phyloP scores from a whole-genome alignment of 176 grass and related monocot species.

The Secale cereale region DNA sequence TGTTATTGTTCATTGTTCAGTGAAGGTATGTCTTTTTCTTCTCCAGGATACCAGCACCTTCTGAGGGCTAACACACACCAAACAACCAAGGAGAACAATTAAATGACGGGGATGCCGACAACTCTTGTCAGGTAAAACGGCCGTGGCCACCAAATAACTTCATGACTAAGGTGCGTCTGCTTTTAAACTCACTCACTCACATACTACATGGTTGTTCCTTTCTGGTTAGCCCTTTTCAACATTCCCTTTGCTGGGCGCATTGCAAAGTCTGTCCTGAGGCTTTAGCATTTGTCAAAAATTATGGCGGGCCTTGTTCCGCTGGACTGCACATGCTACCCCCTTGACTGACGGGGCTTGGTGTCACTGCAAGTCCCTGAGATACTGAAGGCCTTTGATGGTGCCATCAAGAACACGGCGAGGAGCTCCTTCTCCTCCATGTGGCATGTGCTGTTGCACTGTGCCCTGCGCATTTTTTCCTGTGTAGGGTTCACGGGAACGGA shows the following conservation, averaged over 20 bases:
- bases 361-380: background rate
- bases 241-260: background rate
- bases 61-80: background rate
- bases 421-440: background rate
- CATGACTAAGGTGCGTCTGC: background rate
- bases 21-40: background rate
- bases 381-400: background rate
- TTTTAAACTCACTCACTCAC: background rate
- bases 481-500: background rate
- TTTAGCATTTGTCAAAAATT: background rate
- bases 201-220: background rate
- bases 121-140: background rate
- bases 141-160: background rate
- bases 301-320: background rate
- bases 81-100: background rate
- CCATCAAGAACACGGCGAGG: conserved; percentile 3
- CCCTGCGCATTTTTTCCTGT: background rate
- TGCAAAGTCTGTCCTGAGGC: background rate
- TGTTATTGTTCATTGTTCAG: background rate
- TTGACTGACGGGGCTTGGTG: background rate
- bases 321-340: background rate
- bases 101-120: background rate
- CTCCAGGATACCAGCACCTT: background rate
- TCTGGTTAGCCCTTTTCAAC: background rate
- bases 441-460: background rate